Base-by-base conservation (phyloP, 2,329 filamentous ascomycete species). In the Pestalotiopsis sp. region DNA sequence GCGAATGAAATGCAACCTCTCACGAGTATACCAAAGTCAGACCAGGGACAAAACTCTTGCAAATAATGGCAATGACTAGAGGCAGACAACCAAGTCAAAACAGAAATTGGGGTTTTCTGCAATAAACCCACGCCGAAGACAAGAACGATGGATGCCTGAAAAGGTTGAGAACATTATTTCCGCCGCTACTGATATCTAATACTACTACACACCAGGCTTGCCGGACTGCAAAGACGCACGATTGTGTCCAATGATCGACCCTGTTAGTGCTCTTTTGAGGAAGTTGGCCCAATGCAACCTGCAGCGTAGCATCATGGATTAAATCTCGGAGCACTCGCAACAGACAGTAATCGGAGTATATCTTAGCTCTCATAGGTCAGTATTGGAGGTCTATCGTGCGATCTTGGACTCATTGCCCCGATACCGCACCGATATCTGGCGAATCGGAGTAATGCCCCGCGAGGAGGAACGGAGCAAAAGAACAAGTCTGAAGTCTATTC, bases 331-430 rank as follows among this genome's bases (percentile, higher is more conserved):
- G 7, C 17, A 31, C 38, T 27, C 13, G 27, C n/a, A 62, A 62
- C 59, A 62, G 14, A 62, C 17, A 20, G 59, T 62, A 39, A 62
- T 62, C 59, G 59, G 59, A 62, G 59, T 62, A 62, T 39, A 4
- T 12, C 12, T 20, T n/a, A 20, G 11, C n/a, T 36, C 59, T 62
- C n/a, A 62, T 62, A 17, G 59, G 59, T 36, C 31, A 20, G 31
- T 39, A 4, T 36, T 12, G 9, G n/a, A 38, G 56, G 27, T 62
- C 27, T 62, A 36, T 17, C 9, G 17, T n/a, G 36, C n/a, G 14
- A 62, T 3, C 11, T 27, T 36, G 12, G 14, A 39, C 59, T n/a
- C 31, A 20, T 39, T 59, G 56, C 56, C 58, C 65, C 65, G 65
- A 67, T 67, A 67, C 58, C 65, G 65, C 65, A 17, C 36, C 36